Conservation (phyloP, 2,329 filamentous ascomycete genomes). For the Ceratocystis harringtonii region DNA sequence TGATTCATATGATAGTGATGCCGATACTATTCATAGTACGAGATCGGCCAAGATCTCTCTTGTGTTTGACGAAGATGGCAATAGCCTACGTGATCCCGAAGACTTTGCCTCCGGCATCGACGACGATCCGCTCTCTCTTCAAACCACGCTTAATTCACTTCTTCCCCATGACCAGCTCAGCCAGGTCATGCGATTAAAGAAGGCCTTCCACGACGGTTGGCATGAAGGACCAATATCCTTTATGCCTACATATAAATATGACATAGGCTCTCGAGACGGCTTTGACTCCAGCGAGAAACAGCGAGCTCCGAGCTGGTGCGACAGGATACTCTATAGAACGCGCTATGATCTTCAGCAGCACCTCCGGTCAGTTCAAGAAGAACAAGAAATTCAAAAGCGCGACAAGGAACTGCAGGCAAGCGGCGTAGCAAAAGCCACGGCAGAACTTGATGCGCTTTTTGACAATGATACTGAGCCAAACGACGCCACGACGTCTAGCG, state of each 20-base stretch:
- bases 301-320: conserved; percentile 89
- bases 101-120: conserved; percentile 52
- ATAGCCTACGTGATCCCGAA: conserved; percentile 42
- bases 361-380: conserved; percentile 47
- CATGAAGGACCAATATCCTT: conserved; percentile 77
- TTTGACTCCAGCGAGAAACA: conserved; percentile 96
- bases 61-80: conserved; percentile 7
- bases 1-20: conserved; percentile 19
- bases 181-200: conserved; percentile 57
- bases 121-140: conserved; percentile 70
- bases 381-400: conserved; percentile 46
- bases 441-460: conserved; percentile 73
- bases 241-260: conserved; percentile 93
- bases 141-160: conserved; percentile 75
- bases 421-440: conserved; percentile 56
- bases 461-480: conserved; percentile 81
- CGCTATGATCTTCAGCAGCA: conserved; percentile 53
- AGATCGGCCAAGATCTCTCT: conserved; percentile 12
- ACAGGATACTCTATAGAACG: conserved; percentile 78
- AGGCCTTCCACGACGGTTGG: conserved; percentile 84
- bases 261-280: conserved; percentile 76
- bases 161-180: conserved; percentile 79
- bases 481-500: conserved; percentile 32
- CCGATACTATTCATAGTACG: conserved; percentile 15
- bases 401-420: conserved; percentile 76